Evolutionary conservation across 192 early-diverging fungal genomes (phyloP).

Genomic region (Coemansia pectinata): DNA sequence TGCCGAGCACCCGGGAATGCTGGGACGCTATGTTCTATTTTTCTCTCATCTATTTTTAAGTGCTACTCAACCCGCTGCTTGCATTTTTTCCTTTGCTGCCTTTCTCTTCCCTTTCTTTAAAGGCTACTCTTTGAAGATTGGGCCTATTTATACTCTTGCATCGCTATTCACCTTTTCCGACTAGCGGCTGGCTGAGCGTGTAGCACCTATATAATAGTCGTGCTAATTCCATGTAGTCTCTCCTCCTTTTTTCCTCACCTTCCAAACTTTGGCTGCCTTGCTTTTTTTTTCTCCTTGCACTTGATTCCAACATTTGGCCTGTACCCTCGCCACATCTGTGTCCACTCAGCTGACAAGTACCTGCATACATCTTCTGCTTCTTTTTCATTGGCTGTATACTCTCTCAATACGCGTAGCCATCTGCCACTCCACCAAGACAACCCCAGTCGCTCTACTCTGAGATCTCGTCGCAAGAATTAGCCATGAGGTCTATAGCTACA

Average conservation of each 20-base stretch:
- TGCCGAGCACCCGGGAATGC: constrained; percentile 4
- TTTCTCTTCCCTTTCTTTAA: not conserved
- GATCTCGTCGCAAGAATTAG: not conserved
- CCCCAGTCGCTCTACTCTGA: not conserved
- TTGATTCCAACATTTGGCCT: constrained; percentile 1
- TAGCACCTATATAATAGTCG: not conserved
- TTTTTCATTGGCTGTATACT: not conserved
- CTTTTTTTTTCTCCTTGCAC: not conserved
- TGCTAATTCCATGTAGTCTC: not conserved
- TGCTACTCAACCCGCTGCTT: not conserved
- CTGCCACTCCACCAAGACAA: not conserved
- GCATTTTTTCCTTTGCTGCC: not conserved
- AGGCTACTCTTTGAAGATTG: not conserved
- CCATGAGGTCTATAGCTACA: not conserved
- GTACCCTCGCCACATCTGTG: not conserved
- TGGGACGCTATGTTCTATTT: not conserved
- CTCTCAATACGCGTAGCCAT: not conserved
- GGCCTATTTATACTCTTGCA: not conserved
- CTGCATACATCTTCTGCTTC: not conserved
- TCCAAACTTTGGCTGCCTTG: not conserved
- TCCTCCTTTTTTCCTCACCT: not conserved
- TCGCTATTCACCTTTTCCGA: not conserved
- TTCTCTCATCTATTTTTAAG: not conserved
- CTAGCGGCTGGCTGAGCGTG: not conserved
- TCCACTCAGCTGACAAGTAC: not conserved